phyloP scores from a whole-genome alignment of 495 filamentous ascomycete genomes.

The Penicillium ochrochloron region DNA sequence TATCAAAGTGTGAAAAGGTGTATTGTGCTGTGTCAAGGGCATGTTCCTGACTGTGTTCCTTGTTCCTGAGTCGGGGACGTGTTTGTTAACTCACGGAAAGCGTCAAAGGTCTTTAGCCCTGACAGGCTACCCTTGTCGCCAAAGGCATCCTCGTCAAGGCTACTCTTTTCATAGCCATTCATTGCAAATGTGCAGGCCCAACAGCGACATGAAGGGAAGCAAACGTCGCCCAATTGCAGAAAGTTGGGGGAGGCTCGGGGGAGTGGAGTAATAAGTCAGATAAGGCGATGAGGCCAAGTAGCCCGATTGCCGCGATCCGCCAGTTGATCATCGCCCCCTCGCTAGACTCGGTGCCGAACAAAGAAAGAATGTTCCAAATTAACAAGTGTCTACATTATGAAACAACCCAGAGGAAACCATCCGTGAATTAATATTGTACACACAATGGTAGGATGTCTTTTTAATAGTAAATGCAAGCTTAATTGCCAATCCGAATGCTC shows the following conservation, averaged over 20 bases:
- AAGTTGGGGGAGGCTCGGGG: conserved; percentile 20
- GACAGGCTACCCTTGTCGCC: conserved; percentile 66
- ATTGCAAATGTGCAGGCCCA: conserved; percentile 45
- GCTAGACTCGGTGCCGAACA: not conserved
- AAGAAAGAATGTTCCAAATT: not conserved
- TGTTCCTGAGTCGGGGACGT: conserved; percentile 3
- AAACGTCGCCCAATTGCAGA: conserved; percentile 21
- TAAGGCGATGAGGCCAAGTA: conserved; percentile 48
- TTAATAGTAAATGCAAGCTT: conserved; percentile 15
- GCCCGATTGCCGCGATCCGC: conserved; percentile 28
- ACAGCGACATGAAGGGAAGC: conserved; percentile 33
- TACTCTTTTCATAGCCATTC: conserved; percentile 73
- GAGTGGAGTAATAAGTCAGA: conserved; percentile 27
- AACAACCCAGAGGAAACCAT: not conserved
- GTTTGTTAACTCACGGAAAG: conserved; percentile 77
- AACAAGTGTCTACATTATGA: not conserved
- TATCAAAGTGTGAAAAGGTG: not conserved
- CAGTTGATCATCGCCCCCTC: conserved; percentile 14
- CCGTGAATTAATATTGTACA: not conserved
- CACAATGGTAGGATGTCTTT: not conserved
- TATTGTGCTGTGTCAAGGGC: not conserved
- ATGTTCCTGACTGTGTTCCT: conserved; percentile 1
- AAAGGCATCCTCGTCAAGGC: conserved; percentile 78
- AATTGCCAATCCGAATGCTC: conserved; percentile 26
- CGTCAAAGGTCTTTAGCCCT: conserved; percentile 85